A percentile compares a stretch with the other conserved stretches of the same genome.
Evolutionary conservation across 768 basidiomycete species (phyloP).

Genomic region (Imleria badia): DNA sequence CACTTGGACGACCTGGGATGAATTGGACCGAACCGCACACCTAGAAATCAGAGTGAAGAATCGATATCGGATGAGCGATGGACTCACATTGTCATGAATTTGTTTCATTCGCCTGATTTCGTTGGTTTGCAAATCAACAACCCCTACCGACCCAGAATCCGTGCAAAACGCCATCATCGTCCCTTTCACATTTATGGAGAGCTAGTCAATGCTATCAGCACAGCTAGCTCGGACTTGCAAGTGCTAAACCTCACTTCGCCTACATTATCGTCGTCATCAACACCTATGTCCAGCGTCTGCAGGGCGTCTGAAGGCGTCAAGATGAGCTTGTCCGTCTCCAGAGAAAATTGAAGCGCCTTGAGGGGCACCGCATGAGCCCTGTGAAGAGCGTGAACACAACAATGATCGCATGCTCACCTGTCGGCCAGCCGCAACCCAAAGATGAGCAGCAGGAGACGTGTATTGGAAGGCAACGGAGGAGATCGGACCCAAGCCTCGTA

Average conservation of each 20-base stretch:
- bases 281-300: conserved; percentile 44
- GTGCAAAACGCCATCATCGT: conserved; percentile 62
- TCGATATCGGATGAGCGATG: not conserved
- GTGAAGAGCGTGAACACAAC: not conserved
- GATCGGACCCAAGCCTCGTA: conserved; percentile 59
- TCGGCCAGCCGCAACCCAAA: conserved; percentile 69
- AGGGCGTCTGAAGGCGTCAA: conserved; percentile 50
- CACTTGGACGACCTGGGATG: conserved; percentile 67
- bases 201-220: conserved; percentile 49
- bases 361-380: not conserved
- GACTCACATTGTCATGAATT: conserved; percentile 60
- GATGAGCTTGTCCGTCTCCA: conserved; percentile 54
- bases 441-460: conserved; percentile 41
- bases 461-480: conserved; percentile 57
- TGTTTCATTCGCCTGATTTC: conserved; percentile 56
- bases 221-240: conserved; percentile 10
- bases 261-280: conserved; percentile 54
- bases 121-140: conserved; percentile 56
- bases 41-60: conserved; percentile 37
- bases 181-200: conserved; percentile 55
- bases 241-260: conserved; percentile 57
- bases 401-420: conserved; percentile 38
- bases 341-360: conserved; percentile 40
- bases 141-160: conserved; percentile 68
- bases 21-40: conserved; percentile 71